Evolutionary conservation across 2,329 filamentous ascomycete genomes (phyloP).

Genomic region (Dothideomycetes sp.): DNA sequence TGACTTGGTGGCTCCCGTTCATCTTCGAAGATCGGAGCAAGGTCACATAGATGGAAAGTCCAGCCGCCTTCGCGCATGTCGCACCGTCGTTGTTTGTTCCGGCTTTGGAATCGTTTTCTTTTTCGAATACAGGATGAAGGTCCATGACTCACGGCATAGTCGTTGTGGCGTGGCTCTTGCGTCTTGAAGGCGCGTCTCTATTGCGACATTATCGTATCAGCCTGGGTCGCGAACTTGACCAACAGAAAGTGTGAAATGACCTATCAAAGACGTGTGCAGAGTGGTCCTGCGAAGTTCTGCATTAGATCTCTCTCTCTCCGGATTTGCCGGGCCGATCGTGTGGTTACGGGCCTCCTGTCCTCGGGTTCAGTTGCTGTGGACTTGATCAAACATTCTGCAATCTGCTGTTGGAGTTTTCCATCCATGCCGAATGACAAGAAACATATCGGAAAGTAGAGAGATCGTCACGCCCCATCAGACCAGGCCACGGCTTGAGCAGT

Average conservation of each 20-base stretch:
- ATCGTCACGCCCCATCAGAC: conserved; percentile 9
- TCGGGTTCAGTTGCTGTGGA: conserved; percentile 11
- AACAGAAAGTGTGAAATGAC: conserved; percentile 8
- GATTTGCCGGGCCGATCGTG: conserved; percentile 9
- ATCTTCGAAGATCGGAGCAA: conserved; percentile 12
- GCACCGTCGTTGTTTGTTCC: no score
- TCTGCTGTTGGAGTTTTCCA: conserved; percentile 5
- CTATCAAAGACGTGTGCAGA: conserved; percentile 10
- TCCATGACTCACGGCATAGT: no score
- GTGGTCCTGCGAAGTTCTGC: conserved; percentile 8
- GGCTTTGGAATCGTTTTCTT: no score
- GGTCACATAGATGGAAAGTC: no score
- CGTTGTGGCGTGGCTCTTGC: no score
- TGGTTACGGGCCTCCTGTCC: conserved; percentile 10
- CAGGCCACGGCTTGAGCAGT: background rate
- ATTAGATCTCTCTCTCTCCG: conserved; percentile 10
- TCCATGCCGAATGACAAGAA: conserved; percentile 3
- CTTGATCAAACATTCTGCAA: conserved; percentile 12
- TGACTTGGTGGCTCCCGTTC: conserved; percentile 6
- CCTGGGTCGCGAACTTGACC: conserved; percentile 9
- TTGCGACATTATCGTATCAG: conserved; percentile 9
- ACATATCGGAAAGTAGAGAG: conserved; percentile 11
- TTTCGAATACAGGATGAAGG: no score
- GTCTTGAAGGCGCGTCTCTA: conserved; percentile 6
- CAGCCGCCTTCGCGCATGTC: no score